phyloP scores from a whole-genome alignment of 208 protist genomes.

The Acanthamoeba royreba region DNA sequence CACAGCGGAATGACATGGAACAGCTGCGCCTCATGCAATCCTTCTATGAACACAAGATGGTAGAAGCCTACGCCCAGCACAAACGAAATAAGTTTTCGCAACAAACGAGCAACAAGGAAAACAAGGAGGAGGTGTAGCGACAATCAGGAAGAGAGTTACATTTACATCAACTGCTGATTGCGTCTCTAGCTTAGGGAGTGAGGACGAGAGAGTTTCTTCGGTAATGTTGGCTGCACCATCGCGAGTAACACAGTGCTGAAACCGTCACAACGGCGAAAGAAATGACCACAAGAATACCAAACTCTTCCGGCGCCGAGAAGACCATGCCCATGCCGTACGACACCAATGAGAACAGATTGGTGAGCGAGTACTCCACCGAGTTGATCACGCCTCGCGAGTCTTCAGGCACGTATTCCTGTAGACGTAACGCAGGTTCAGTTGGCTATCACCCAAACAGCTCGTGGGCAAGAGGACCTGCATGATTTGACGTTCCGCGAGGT shows the following conservation, averaged over 20 bases:
- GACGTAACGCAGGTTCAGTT: too few relatives aligned
- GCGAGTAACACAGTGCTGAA: not conserved
- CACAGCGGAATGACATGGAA: not conserved
- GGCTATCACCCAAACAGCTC: too few relatives aligned
- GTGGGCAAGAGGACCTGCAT: slow-evolving; percentile 17
- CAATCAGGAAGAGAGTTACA: too few relatives aligned
- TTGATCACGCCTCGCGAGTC: not conserved
- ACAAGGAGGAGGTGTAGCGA: too few relatives aligned
- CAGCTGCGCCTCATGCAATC: not conserved
- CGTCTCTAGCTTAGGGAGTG: too few relatives aligned
- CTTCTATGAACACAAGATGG: not conserved
- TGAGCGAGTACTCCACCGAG: slow-evolving; percentile 20
- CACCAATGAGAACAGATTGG: slow-evolving; percentile 25
- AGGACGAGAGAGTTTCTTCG: too few relatives aligned
- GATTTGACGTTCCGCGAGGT: slow-evolving; percentile 23
- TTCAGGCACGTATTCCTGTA: not conserved
- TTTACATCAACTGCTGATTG: too few relatives aligned
- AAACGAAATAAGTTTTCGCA: not conserved
- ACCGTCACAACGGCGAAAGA: not conserved
- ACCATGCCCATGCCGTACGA: slow-evolving; percentile 27
- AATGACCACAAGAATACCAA: slow-evolving; percentile 2
- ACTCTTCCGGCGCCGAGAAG: not conserved
- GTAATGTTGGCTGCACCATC: not conserved
- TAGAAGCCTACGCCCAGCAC: not conserved
- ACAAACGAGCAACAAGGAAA: too few relatives aligned